These are phyloP conservation scores for Trifolium pratense DNA, from an alignment of 306 rosid species.

Conservation along the genomic window DNA sequence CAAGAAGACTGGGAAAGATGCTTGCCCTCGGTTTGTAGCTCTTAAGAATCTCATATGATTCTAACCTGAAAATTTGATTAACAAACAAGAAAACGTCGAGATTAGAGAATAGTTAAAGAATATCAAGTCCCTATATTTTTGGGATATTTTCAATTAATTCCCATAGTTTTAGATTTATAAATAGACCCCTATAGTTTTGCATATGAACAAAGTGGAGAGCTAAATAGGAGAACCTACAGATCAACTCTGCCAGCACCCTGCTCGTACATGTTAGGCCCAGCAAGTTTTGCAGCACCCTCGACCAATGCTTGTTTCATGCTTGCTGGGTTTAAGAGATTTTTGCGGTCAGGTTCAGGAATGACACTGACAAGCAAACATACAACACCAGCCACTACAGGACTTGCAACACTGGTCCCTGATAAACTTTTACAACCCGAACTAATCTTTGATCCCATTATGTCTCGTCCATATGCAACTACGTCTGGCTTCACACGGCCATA, in stretches of 20 bases:
- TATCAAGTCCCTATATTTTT: slow-evolving; percentile 2
- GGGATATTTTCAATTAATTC: neutral
- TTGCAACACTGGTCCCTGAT: slow-evolving; percentile 98
- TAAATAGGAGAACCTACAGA: slow-evolving; percentile 65
- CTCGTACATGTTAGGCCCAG: slow-evolving; percentile 90
- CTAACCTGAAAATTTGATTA: slow-evolving; percentile 69
- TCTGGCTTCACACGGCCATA: slow-evolving; percentile 98
- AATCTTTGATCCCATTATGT: slow-evolving; percentile 96
- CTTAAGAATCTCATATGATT: slow-evolving; percentile 88
- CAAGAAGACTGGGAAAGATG: slow-evolving; percentile 88
- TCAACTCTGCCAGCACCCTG: slow-evolving; percentile 99
- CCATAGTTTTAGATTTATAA: neutral
- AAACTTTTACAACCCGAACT: slow-evolving; percentile 96
- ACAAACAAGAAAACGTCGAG: slow-evolving; percentile 36
- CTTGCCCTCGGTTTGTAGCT: slow-evolving; percentile 88
- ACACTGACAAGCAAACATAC: slow-evolving; percentile 95
- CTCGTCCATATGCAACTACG: slow-evolving; percentile 96
- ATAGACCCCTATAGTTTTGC: neutral
- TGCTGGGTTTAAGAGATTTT: slow-evolving; percentile 84
- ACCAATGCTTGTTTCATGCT: slow-evolving; percentile 99
- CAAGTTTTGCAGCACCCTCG: slow-evolving; percentile 93
- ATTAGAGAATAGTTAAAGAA: slow-evolving; percentile 8
- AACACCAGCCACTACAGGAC: slow-evolving; percentile 98
- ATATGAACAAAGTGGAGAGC: slow-evolving; percentile 3
- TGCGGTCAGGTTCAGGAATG: slow-evolving; percentile 74